Base-by-base conservation (phyloP, 768 basidiomycete genomes). In the Kondoa subrosea region DNA sequence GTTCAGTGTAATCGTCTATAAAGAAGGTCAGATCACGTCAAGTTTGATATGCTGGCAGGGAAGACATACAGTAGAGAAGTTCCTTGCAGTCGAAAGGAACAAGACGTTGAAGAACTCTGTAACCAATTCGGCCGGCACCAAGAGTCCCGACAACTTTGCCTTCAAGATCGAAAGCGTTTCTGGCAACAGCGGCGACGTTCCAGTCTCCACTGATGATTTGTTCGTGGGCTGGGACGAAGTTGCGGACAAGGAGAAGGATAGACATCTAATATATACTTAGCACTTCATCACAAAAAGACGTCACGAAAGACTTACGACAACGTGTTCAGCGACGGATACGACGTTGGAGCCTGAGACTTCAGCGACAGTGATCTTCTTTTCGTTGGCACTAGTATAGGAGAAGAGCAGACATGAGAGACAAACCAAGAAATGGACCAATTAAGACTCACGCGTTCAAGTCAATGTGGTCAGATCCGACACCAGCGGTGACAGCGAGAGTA, bases 91-190 rank as follows among this genome's bases (percentile, higher is more conserved):
- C 82, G 80, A 95, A 93, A 3, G 88, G 87, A 32, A 82, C 73
- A 57, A 90, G 80, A 67, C 88, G 85, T 76, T 89, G 85, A 25
- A 73, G 68, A 3, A 73, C 69, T 3, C 72, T 85, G 81, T 88
- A 90, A 3, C 91, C 91, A 63, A 70, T 73, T 66, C 85, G 80
- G 31, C 85, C 84, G 34, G 75, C 76, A 66, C 89, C 90, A 69
- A 95, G 88, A 57, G 91, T 92, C 21, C 90, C 91, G 66, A 92
- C 84, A 66, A 90, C 87, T 79, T 93, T 95, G 76, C 82, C 84
- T 78, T 93, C 91, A 69, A 95, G 80, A 77, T 93, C 91, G 75
- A 82, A 93, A 15, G 90, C 85, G 73, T 87, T 84, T 89, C 72
- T 27, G 2, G 61, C 61, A 1, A 86, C 82, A 21, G 15, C 61